Evolutionary conservation across 805 yeast genomes (phyloP), one percentile per base, ranked within the genome.

Genomic region (Teunomyces barrocoloradensis): DNA sequence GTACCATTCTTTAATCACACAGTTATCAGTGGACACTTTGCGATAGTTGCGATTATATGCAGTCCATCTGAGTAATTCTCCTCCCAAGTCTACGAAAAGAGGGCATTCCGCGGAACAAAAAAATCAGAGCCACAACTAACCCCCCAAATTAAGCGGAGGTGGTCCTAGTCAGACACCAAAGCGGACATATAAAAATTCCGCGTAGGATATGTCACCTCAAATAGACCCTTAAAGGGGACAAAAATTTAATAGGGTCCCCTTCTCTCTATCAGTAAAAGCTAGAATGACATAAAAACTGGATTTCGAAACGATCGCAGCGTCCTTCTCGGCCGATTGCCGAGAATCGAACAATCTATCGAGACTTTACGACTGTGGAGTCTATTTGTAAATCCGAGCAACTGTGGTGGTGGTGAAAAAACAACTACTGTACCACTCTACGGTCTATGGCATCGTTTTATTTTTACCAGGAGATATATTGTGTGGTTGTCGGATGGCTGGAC

Each of bases 1-100:
- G 48, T 23, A 39, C 21, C 48, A 47, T 39, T 11, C 17, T 38
- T 39, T 33, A 28, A 20, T 33, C 20, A 23, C 30, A 35, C 32
- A 18, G 46, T 27, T 18, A 37, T 32, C 42, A 18, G 34, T 34
- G 17, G 42, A 17, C 11, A 20, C n/a, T n/a, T 21, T 18, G 17
- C 13, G 29, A 37, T 37, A 37, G 20, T 21, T 4, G 11, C 12
- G 1, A 1, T 25, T 25, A 21, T 43, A 17, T 35, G 46, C 35
- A 33, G 40, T 37, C 29, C 23, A 11, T 6, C 3, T 3, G 6
- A n/a, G 12, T 15, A 9, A 37, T 5, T n/a, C 18, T n/a, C 40
- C 40, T 25, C 40, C 25, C 27, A 10, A 23, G 13, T 18, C 27
- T 23, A 20, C 17, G 34, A 6, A 13, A 32, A 15, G 12, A 32